A percentile compares a stretch with the other conserved stretches of the same genome.
Evolutionary conservation across 2,329 filamentous ascomycete species (phyloP).

Genomic region (Lachnellula suecica): DNA sequence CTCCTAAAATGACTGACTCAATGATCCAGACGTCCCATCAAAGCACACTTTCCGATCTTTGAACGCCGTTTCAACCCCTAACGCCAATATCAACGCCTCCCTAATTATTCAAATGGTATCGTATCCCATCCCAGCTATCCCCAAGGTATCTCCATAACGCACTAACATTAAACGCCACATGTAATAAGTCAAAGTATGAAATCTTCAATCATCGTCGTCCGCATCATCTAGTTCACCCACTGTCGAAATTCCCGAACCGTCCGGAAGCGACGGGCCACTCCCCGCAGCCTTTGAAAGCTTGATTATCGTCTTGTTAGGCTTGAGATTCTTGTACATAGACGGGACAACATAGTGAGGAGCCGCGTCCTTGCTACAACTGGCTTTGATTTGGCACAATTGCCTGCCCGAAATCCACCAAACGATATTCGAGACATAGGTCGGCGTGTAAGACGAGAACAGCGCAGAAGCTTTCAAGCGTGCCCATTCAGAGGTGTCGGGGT

Average conservation of each 20-base stretch:
- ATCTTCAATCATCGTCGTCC: background rate
- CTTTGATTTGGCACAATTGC: conserved; percentile 29
- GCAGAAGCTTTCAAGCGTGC: conserved; percentile 44
- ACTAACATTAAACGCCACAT: too few relatives aligned
- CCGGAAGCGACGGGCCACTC: background rate
- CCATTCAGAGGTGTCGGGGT: conserved; percentile 36
- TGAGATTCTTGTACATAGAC: conserved; percentile 20
- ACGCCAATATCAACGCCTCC: too few relatives aligned
- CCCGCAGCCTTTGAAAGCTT: conserved; percentile 5
- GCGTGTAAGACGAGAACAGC: conserved; percentile 20
- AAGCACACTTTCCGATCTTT: too few relatives aligned
- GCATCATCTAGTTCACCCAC: background rate
- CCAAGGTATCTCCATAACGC: too few relatives aligned
- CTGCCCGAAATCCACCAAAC: conserved; percentile 31
- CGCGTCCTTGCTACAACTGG: background rate
- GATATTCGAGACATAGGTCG: conserved; percentile 6
- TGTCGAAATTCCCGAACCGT: too few relatives aligned
- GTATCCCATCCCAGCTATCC: too few relatives aligned
- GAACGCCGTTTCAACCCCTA: too few relatives aligned
- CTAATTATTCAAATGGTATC: too few relatives aligned
- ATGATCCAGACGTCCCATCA: too few relatives aligned
- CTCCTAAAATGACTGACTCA: too few relatives aligned
- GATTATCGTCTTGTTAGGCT: conserved; percentile 17
- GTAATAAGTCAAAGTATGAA: too few relatives aligned
- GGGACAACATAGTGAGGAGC: conserved; percentile 7